phyloP scores from a whole-genome alignment of 208 protist genomes.

The Acanthamoeba healyi region DNA sequence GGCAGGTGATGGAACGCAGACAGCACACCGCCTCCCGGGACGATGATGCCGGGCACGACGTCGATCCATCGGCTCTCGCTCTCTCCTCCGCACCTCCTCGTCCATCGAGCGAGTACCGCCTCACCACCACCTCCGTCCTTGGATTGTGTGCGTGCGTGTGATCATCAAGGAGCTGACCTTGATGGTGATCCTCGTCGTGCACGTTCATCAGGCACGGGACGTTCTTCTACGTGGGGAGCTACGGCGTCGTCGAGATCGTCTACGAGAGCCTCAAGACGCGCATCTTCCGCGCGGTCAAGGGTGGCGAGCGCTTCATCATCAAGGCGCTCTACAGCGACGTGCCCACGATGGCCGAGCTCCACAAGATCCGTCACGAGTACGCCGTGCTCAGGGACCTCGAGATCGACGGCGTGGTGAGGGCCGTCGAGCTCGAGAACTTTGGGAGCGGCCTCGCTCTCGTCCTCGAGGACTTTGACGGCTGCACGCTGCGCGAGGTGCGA shows the following conservation, averaged over 20 bases:
- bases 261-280: not conserved
- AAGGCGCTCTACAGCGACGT: constrained; percentile 4
- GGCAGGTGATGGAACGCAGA: too few species aligned
- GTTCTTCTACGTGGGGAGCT: constrained; percentile 7
- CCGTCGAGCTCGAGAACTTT: constrained; percentile 10
- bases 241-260: not conserved
- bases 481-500: not conserved
- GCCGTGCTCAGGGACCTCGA: constrained; percentile 55
- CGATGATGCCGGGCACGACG: too few species aligned
- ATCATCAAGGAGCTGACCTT: too few species aligned
- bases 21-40: too few species aligned
- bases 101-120: too few species aligned
- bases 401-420: constrained; percentile 59
- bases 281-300: constrained; percentile 16
- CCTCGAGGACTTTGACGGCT: not conserved
- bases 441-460: constrained; percentile 58
- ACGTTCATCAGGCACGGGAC: not conserved
- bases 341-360: not conserved
- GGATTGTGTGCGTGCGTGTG: too few species aligned
- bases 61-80: too few species aligned
- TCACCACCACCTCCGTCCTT: too few species aligned
- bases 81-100: too few species aligned
- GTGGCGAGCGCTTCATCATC: not conserved
- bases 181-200: too few species aligned
- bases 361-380: constrained; percentile 53